phyloP scores from a whole-genome alignment of 768 basidiomycete genomes.

The Psilocybe subaeruginosa region DNA sequence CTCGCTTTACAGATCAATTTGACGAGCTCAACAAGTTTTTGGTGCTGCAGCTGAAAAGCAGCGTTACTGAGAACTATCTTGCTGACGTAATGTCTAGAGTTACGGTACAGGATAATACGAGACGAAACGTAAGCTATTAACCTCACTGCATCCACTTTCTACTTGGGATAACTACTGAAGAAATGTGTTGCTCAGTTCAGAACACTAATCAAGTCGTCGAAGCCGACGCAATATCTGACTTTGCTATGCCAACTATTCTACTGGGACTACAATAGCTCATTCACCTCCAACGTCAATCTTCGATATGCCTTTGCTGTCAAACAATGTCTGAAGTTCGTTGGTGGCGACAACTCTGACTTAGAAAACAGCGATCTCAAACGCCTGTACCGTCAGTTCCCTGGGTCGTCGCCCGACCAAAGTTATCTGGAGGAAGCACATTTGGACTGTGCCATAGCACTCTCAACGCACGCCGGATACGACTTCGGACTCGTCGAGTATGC shows the following conservation, averaged over 20 bases:
- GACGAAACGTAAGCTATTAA: background rate
- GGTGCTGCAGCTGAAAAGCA: slow-evolving; percentile 5
- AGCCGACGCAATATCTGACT: background rate
- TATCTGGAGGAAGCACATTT: slow-evolving; percentile 3
- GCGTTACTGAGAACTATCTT: background rate
- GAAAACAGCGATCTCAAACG: slow-evolving; percentile 1
- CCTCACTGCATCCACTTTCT: background rate
- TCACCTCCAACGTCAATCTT: background rate
- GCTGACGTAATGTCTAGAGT: background rate
- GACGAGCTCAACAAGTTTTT: background rate
- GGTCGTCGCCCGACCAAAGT: background rate
- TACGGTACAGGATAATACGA: background rate
- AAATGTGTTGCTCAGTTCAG: background rate
- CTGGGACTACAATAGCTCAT: slow-evolving; percentile 5
- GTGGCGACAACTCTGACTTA: background rate
- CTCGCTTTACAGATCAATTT: background rate
- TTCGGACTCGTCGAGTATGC: background rate
- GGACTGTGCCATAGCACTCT: slow-evolving; percentile 8
- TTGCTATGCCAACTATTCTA: slow-evolving; percentile 9
- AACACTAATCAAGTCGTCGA: background rate
- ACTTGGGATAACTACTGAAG: background rate
- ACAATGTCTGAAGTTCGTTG: slow-evolving; percentile 2
- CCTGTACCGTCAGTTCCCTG: slow-evolving; percentile 6
- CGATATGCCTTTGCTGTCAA: background rate
- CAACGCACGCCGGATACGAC: slow-evolving; percentile 2